Conservation (phyloP, 2,329 filamentous ascomycete species). For the Phialocephala sp. region DNA sequence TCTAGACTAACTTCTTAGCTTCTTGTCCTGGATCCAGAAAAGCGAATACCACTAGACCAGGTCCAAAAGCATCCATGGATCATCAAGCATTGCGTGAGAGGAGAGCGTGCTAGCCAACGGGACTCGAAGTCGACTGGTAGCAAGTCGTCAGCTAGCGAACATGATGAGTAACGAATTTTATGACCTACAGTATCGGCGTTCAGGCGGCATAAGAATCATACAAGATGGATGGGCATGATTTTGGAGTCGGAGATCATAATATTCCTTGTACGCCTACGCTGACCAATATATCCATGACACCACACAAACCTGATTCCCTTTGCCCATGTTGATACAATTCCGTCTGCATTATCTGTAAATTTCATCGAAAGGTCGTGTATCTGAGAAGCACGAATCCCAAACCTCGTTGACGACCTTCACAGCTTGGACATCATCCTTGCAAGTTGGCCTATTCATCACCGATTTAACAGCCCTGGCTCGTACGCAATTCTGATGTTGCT, state of each 20-base stretch:
- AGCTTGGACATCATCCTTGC: slow-evolving; percentile 86
- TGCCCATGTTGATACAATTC: slow-evolving; percentile 36
- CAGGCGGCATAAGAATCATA: slow-evolving; percentile 24
- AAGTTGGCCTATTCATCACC: slow-evolving; percentile 76
- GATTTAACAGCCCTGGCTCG: slow-evolving; percentile 79
- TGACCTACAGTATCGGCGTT: slow-evolving; percentile 36
- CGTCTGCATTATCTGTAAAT: slow-evolving; percentile 72
- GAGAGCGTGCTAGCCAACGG: slow-evolving; percentile 46
- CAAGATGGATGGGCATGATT: slow-evolving; percentile 31
- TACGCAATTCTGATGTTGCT: slow-evolving; percentile 94
- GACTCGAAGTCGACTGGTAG: slow-evolving; percentile 44
- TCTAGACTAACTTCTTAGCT: slow-evolving; percentile 55
- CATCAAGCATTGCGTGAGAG: slow-evolving; percentile 79
- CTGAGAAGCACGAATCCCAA: slow-evolving; percentile 96
- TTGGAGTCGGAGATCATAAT: slow-evolving; percentile 41
- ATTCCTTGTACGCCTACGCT: slow-evolving; percentile 43
- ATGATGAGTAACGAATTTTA: slow-evolving; percentile 39
- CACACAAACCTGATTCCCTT: slow-evolving; percentile 16
- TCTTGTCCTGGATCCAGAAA: slow-evolving; percentile 90
- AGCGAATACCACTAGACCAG: slow-evolving; percentile 87
- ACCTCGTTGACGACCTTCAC: slow-evolving; percentile 91
- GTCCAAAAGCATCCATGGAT: slow-evolving; percentile 96
- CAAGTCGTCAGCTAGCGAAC: slow-evolving; percentile 36
- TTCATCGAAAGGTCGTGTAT: slow-evolving; percentile 95
- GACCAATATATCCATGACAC: slow-evolving; percentile 34